Evolutionary conservation across 2,329 filamentous ascomycete species (phyloP), one percentile per base, ranked within the genome.

Genomic region (Colletotrichum neosansevieriae): DNA sequence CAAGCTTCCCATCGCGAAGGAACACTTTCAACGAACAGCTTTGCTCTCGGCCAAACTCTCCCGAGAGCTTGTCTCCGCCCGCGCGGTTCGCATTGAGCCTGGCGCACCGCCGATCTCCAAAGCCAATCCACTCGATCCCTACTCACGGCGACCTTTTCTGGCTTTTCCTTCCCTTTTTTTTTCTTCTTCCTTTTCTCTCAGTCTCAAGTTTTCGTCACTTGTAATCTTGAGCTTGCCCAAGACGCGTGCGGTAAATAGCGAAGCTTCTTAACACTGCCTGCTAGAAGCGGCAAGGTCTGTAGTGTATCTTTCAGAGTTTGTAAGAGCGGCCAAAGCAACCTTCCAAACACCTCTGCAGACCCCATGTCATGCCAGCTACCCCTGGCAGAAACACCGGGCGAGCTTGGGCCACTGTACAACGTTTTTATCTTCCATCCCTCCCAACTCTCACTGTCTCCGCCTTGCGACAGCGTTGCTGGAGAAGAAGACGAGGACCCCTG

Each of bases 331-430:
- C 53, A 45, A 47, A 58, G 59, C 60, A 61, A 45, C 56, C 51
- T 67, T 21, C 36, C 44, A 62, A 56, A 54, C 49, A 34, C 40
- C 13, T 42, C 10, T 12, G 21, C 17, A 40, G n/a, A 34, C 11
- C 4, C 19, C 50, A 34, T 56, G 34, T 40, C 34, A 56, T 12
- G 42, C 45, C 32, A 56, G 42, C 53, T 44, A 53, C 51, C 64
- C 50, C 59, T 51, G 64, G 21, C 38, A 58, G 24, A 63, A 64
- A 58, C 53, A 24, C n/a, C 53, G 60, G 64, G 40, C 21, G 36
- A 21, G 24, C 24, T 66, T 21, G 54, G 50, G 44, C 38, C 53
- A 15, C 13, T 42, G 53, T 66, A 57, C 61, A 54, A 65, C 61
- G 61, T 56, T 65, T 59, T 57, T 53, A 10, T 32, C 2, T 36